Evolutionary conservation across 371 early-diverging fungal species (phyloP).

Genomic region (Actinomortierella ambigua): DNA sequence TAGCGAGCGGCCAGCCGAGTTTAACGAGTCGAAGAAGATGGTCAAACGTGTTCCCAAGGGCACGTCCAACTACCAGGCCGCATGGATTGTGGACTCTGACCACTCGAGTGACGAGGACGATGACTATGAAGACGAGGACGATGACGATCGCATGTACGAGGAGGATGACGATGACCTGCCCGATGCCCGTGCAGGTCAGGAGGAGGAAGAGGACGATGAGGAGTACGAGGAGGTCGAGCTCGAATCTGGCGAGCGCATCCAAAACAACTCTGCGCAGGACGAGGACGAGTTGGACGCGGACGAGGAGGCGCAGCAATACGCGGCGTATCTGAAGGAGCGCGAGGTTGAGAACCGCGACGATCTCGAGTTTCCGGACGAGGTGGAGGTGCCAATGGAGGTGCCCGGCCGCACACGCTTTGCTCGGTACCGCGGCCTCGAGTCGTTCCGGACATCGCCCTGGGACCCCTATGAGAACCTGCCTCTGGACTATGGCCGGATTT

Average conservation of each 20-base stretch:
- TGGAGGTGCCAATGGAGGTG: slow-evolving; percentile 88
- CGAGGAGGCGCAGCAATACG: slow-evolving; percentile 55
- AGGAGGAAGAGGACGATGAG: slow-evolving; percentile 57
- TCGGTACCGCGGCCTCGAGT: slow-evolving; percentile 93
- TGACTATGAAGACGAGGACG: slow-evolving; percentile 68
- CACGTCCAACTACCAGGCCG: slow-evolving; percentile 95
- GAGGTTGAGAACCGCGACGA: slow-evolving; percentile 74
- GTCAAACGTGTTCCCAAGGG: slow-evolving; percentile 90
- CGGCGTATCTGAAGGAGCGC: slow-evolving; percentile 74
- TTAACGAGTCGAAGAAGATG: slow-evolving; percentile 44
- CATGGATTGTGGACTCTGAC: slow-evolving; percentile 91
- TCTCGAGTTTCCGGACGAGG: slow-evolving; percentile 94
- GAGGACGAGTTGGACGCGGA: slow-evolving; percentile 54
- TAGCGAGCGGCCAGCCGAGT: slow-evolving; percentile 47
- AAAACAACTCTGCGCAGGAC: slow-evolving; percentile 18
- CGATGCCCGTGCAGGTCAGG: slow-evolving; percentile 37
- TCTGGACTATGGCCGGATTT: slow-evolving; percentile 91
- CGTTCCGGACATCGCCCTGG: slow-evolving; percentile 94
- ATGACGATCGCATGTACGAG: slow-evolving; percentile 50
- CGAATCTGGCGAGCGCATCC: slow-evolving; percentile 39
- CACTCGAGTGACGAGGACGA: slow-evolving; percentile 62
- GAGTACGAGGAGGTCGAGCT: slow-evolving; percentile 82
- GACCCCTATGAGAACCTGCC: slow-evolving; percentile 98
- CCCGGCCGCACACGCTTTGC: slow-evolving; percentile 87
- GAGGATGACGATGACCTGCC: slow-evolving; percentile 59